Percentiles rank a stretch among this genome's conserved stretches.
phyloP scores from a whole-genome alignment of 2,329 filamentous ascomycete species.

The Colletotrichum chlorophyti region DNA sequence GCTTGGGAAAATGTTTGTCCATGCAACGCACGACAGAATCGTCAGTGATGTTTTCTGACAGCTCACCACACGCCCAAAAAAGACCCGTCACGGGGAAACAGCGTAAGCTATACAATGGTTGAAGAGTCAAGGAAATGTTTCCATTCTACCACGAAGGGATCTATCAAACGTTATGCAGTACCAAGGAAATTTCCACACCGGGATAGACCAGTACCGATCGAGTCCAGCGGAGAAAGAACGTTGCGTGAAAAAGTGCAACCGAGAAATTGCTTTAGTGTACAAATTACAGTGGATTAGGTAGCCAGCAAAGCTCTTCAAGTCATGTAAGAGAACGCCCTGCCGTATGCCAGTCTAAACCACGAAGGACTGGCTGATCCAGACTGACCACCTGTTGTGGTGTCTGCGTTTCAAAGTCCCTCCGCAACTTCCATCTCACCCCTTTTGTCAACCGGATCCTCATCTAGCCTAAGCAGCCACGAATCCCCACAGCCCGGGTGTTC shows the following conservation, averaged over 20 bases:
- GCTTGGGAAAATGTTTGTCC: neutral
- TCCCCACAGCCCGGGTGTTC: slow-evolving; percentile 42
- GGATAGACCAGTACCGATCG: slow-evolving; percentile 30
- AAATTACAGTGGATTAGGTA: slow-evolving; percentile 68
- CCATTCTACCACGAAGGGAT: slow-evolving; percentile 19
- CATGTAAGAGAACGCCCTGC: slow-evolving; percentile 52
- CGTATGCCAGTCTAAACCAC: slow-evolving; percentile 57
- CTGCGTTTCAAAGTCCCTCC: slow-evolving; percentile 51
- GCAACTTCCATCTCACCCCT: slow-evolving; percentile 54
- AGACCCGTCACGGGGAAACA: no score
- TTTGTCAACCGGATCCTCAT: slow-evolving; percentile 47
- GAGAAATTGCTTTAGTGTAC: slow-evolving; percentile 65
- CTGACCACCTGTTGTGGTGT: slow-evolving; percentile 39
- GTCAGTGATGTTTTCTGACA: no score
- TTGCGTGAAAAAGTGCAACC: slow-evolving; percentile 47
- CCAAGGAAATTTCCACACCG: slow-evolving; percentile 25
- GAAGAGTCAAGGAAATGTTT: slow-evolving; percentile 22
- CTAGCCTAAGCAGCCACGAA: slow-evolving; percentile 33
- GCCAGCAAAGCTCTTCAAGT: slow-evolving; percentile 49
- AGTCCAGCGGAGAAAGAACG: slow-evolving; percentile 41
- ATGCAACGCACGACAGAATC: neutral
- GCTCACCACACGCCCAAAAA: no score
- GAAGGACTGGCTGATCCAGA: slow-evolving; percentile 46
- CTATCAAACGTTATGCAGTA: slow-evolving; percentile 25
- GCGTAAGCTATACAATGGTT: no score